Evolutionary conservation across 1,139 yeast genomes (phyloP), one percentile per base, ranked within the genome.

Genomic region (Blastobotrys niveus): DNA sequence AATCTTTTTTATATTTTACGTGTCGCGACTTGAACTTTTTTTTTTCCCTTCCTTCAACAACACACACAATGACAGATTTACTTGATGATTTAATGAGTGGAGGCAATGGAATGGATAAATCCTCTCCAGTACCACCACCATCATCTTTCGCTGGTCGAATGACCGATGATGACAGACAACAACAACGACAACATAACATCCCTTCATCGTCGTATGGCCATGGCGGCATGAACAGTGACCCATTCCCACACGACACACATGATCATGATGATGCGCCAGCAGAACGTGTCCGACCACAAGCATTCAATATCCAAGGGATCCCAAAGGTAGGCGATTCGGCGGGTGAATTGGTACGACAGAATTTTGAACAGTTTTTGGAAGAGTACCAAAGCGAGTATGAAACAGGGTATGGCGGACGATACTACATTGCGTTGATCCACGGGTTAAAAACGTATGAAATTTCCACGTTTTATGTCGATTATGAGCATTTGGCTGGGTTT

Each of bases 281-380:
- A 2, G 42, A 34, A n/a, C 19, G 34, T 7, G 14, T 43, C 31
- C 20, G 46, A 22, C 26, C 36, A n/a, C 46, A 43, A 24, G 38
- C 31, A 7, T 3, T 21, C 26, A 44, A 48, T 26, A 38, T 48
- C 25, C 43, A 53, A 10, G 56, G 53, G 5, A 87, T 89, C 42
- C 89, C 95, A 30, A 86, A 84, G 62, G 96, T 91, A 25, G 78
- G 79, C 18, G 98, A 91, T 68, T 79, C 82, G 34, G 88, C 96
- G 5, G 96, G 96, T 50, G 96, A 89, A 61, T 86, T 87, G 56
- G 96, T 91, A 14, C 76, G 93, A 43, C 95, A 88, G 62, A 80
- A 93, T 24, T 91, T 91, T 62, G 96, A 88, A 62, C 78, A 76
- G 54, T 91, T 91, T 61, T 67, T 91, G 50, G 86, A 82, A 61